A percentile compares a stretch with the other conserved stretches of the same genome.
Evolutionary conservation across 768 basidiomycete genomes (phyloP).

Genomic region (Mycena chlorophos): DNA sequence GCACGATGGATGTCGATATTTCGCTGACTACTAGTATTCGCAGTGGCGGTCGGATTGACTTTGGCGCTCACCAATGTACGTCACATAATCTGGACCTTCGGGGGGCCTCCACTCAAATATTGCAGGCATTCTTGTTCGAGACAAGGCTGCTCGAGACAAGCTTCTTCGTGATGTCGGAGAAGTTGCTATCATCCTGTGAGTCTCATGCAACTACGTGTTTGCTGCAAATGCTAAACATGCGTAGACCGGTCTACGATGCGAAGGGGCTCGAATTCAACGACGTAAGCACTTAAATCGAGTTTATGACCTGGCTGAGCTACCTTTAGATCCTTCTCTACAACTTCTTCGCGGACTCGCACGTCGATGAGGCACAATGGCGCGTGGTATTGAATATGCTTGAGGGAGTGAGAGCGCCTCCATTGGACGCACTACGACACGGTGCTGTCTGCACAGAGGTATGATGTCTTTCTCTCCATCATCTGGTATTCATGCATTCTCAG

Average conservation of each 20-base stretch:
- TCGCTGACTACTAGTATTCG: neutral
- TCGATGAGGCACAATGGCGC: slow-evolving; percentile 57
- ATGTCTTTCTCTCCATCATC: neutral
- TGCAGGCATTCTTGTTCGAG: neutral
- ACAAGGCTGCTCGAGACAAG: neutral
- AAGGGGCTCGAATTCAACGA: slow-evolving; percentile 2
- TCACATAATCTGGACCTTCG: neutral
- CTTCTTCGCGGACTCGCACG: slow-evolving; percentile 67
- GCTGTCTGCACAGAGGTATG: slow-evolving; percentile 59
- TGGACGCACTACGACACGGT: slow-evolving; percentile 51
- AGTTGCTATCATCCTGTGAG: neutral
- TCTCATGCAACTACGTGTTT: neutral
- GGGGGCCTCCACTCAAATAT: neutral
- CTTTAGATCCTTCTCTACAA: neutral
- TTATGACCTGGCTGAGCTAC: neutral
- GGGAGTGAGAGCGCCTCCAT: slow-evolving; percentile 42
- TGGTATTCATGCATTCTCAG: slow-evolving; percentile 34
- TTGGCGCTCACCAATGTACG: neutral
- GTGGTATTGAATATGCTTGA: slow-evolving; percentile 48
- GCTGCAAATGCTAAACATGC: neutral
- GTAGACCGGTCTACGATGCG: neutral
- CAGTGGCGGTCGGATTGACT: neutral
- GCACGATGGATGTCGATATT: neutral
- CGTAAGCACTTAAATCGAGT: neutral
- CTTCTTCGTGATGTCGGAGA: neutral